A percentile compares a stretch with the other conserved stretches of the same genome.
Evolutionary conservation across 225 moss, liverwort and hornwort species (phyloP).

Genomic region (Neckera pumila): DNA sequence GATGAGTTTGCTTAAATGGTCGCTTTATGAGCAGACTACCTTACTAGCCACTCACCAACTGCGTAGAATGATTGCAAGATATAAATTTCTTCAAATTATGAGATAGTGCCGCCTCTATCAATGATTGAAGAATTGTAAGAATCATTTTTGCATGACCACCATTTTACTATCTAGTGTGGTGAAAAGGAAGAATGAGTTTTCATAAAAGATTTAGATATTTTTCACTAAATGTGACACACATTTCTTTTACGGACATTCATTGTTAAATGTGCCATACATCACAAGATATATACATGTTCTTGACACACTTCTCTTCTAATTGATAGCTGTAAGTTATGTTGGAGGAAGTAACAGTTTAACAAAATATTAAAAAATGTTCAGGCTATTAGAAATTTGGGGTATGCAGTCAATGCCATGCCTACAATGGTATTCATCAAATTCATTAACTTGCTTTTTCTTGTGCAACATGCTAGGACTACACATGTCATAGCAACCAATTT

Average conservation of each 20-base stretch:
- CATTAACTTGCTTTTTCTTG: not conserved
- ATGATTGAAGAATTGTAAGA: not conserved
- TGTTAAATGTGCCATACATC: too few relatives aligned
- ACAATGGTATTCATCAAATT: not conserved
- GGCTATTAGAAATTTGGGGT: not conserved
- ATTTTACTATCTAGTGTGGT: too few relatives aligned
- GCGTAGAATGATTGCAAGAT: not conserved
- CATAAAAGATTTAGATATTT: not conserved
- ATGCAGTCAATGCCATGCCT: not conserved
- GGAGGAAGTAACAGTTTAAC: not conserved
- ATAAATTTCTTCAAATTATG: not conserved
- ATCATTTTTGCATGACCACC: not conserved
- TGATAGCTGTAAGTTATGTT: not conserved
- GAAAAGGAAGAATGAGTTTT: not conserved
- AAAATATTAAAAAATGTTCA: too few relatives aligned
- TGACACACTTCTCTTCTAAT: not conserved
- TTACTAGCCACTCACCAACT: not conserved
- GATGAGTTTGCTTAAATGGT: too few relatives aligned
- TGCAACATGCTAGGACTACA: rapidly evolving
- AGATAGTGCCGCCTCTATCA: not conserved
- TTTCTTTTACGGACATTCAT: not conserved
- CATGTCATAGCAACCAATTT: not conserved
- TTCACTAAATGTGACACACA: not conserved
- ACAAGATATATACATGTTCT: too few relatives aligned
- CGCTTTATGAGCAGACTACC: too few relatives aligned